A percentile compares a stretch with the other conserved stretches of the same genome.
Evolutionary conservation across 2,329 filamentous ascomycete species (phyloP).

Genomic region (Acephala macrosclerotiorum): DNA sequence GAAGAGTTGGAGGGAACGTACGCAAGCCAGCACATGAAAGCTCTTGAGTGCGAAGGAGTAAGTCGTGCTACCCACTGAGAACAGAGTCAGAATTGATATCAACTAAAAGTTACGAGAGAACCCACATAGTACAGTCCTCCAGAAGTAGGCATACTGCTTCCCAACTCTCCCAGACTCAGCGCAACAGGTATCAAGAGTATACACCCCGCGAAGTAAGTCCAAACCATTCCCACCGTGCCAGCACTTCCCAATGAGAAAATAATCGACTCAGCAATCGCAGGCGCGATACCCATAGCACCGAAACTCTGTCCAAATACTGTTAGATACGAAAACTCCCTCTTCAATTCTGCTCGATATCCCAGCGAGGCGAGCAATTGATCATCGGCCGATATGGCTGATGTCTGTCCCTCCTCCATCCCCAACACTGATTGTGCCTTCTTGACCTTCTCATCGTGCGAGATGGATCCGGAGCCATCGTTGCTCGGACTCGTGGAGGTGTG

Average conservation of each 20-base stretch:
- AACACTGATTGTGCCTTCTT: conserved; percentile 21
- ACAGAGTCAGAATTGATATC: conserved; percentile 14
- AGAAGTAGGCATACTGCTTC: conserved; percentile 44
- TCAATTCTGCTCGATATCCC: conserved; percentile 43
- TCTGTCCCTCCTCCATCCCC: conserved; percentile 23
- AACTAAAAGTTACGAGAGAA: neutral
- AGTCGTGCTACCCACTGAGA: conserved; percentile 43
- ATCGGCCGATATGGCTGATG: conserved; percentile 30
- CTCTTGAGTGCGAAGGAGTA: conserved; percentile 40
- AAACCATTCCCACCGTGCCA: conserved; percentile 42
- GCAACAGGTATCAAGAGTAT: conserved; percentile 42
- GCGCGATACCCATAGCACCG: conserved; percentile 45
- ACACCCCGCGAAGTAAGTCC: conserved; percentile 43
- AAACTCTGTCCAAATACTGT: conserved; percentile 45
- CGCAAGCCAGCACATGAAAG: conserved; percentile 46
- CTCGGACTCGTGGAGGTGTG: conserved; percentile 16
- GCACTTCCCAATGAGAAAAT: conserved; percentile 42
- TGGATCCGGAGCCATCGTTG: conserved; percentile 21
- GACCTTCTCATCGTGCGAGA: conserved; percentile 26
- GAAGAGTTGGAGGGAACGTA: conserved; percentile 27
- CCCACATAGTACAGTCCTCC: conserved; percentile 44
- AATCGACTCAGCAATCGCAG: conserved; percentile 43
- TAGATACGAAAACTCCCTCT: conserved; percentile 43
- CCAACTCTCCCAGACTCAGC: conserved; percentile 42
- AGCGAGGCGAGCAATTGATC: conserved; percentile 41